These are phyloP conservation scores for Lathyrus sativus DNA, from an alignment of 306 rosid species.

Conservation along the genomic window DNA sequence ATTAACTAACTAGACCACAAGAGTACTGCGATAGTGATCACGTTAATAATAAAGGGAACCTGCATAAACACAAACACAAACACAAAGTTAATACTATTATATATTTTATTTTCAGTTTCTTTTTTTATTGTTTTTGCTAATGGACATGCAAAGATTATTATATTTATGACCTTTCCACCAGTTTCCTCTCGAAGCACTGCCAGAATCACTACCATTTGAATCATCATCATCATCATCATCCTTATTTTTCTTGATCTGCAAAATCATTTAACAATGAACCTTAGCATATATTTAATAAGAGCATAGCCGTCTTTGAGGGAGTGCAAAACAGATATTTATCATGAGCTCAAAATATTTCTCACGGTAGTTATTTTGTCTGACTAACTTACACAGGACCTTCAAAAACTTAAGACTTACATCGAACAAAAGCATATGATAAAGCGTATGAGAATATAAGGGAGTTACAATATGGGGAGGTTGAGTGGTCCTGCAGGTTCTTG, in stretches of 20 bases:
- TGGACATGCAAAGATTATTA: background rate
- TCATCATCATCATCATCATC: slow-evolving; percentile 73
- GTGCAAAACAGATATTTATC: no score
- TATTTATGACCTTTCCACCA: slow-evolving; percentile 88
- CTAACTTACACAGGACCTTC: no score
- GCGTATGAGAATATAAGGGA: background rate
- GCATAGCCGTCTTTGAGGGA: no score
- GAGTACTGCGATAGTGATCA: background rate
- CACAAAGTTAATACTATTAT: no score
- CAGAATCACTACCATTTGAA: slow-evolving; percentile 52
- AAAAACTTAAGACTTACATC: no score
- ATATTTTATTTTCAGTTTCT: background rate
- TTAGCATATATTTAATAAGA: no score
- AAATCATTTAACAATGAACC: background rate
- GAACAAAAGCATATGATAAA: background rate
- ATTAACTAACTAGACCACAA: slow-evolving; percentile 7
- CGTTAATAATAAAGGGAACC: slow-evolving; percentile 87
- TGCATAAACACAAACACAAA: slow-evolving; percentile 33
- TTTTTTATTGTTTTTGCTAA: background rate
- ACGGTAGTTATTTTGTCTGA: no score
- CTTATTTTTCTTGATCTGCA: slow-evolving; percentile 69
- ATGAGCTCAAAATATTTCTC: no score
- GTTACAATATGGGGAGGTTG: slow-evolving; percentile 61
- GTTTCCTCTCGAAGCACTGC: slow-evolving; percentile 82
- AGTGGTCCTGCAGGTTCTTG: slow-evolving; percentile 56